A percentile compares a stretch with the other conserved stretches of the same genome.
Evolutionary conservation across 495 filamentous ascomycete genomes (phyloP).

Genomic region (Penicillium bovifimosum): DNA sequence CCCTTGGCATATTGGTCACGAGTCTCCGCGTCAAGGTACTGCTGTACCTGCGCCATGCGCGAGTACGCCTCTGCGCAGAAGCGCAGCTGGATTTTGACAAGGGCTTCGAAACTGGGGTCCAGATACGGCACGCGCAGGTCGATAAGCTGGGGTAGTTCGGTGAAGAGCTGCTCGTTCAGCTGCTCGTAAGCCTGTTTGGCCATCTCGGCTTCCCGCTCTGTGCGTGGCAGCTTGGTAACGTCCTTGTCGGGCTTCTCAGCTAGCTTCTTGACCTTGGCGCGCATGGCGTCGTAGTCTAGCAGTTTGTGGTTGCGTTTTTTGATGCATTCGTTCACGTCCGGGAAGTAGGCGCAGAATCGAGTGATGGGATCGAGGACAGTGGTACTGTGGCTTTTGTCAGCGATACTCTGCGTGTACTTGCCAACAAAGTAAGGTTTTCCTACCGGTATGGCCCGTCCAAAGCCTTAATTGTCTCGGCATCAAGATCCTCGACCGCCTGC

Average conservation of each 20-base stretch:
- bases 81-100: slow-evolving; percentile 96
- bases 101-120: slow-evolving; percentile 91
- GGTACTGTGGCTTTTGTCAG: slow-evolving; percentile 45
- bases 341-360: slow-evolving; percentile 96
- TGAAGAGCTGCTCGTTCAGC: slow-evolving; percentile 90
- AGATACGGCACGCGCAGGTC: slow-evolving; percentile 95
- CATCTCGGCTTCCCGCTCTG: slow-evolving; percentile 91
- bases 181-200: slow-evolving; percentile 90
- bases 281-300: slow-evolving; percentile 93
- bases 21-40: slow-evolving; percentile 95
- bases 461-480: slow-evolving; percentile 97
- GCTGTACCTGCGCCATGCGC: slow-evolving; percentile 97
- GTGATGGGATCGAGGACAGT: slow-evolving; percentile 94
- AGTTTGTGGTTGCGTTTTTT: slow-evolving; percentile 98
- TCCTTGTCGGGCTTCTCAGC: slow-evolving; percentile 99
- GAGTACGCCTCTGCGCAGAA: slow-evolving; percentile 98
- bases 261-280: slow-evolving; percentile 91
- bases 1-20: slow-evolving; percentile 94
- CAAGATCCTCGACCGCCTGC: slow-evolving; percentile 93
- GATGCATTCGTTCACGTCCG: slow-evolving; percentile 98
- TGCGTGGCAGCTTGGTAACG: slow-evolving; percentile 83
- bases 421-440: background rate
- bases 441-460: slow-evolving; percentile 94
- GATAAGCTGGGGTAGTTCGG: slow-evolving; percentile 93
- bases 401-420: background rate